phyloP scores from a whole-genome alignment of 495 filamentous ascomycete genomes.

The Penicillium angulare region DNA sequence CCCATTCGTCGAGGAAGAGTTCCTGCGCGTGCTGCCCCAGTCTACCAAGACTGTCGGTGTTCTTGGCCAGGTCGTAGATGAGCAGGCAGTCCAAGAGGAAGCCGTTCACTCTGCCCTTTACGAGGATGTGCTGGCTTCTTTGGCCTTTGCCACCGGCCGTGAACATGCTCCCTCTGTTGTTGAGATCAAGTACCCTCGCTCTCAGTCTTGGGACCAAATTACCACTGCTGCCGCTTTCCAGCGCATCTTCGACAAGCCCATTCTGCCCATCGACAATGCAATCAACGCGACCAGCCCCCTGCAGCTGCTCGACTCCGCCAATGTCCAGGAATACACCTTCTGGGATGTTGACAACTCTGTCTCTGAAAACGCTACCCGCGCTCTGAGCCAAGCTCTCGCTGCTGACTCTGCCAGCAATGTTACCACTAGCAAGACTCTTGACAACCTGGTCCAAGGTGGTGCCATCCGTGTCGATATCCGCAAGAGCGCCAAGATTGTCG shows the following conservation, averaged over 20 bases:
- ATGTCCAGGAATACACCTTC: slow-evolving; percentile 81
- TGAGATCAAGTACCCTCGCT: slow-evolving; percentile 87
- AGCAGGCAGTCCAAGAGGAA: slow-evolving; percentile 59
- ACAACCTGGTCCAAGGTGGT: slow-evolving; percentile 88
- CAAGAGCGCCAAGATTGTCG: slow-evolving; percentile 74
- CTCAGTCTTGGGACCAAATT: slow-evolving; percentile 77
- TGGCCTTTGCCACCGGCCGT: slow-evolving; percentile 72
- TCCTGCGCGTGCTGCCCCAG: slow-evolving; percentile 74
- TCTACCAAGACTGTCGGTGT: slow-evolving; percentile 70
- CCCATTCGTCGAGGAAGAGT: slow-evolving; percentile 91
- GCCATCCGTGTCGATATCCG: slow-evolving; percentile 81
- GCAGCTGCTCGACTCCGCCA: slow-evolving; percentile 44
- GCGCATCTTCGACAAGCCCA: slow-evolving; percentile 53
- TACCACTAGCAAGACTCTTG: slow-evolving; percentile 68
- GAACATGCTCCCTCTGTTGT: slow-evolving; percentile 57
- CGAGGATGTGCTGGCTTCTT: slow-evolving; percentile 80
- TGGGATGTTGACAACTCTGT: slow-evolving; percentile 85
- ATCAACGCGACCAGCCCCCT: slow-evolving; percentile 32
- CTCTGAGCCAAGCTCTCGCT: slow-evolving; percentile 70
- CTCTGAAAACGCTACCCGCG: slow-evolving; percentile 60
- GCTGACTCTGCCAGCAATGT: slow-evolving; percentile 74
- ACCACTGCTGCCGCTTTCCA: slow-evolving; percentile 70
- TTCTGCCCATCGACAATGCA: slow-evolving; percentile 42
- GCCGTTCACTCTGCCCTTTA: slow-evolving; percentile 80
- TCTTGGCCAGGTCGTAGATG: slow-evolving; percentile 60